Evolutionary conservation across 805 yeast genomes (phyloP).

Genomic region (Pichia insulana): DNA sequence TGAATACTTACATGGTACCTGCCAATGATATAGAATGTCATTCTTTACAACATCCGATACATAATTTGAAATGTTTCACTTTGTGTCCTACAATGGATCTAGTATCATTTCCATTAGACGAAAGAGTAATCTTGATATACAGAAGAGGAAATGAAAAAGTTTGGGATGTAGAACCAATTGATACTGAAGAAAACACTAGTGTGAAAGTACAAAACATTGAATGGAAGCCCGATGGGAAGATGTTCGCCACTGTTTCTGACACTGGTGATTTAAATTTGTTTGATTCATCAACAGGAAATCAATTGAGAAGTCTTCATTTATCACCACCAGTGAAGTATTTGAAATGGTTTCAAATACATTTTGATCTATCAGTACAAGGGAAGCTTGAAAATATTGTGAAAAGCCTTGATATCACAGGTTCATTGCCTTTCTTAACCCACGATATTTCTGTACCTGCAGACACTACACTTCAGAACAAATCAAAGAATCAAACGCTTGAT

Average conservation of each 20-base stretch:
- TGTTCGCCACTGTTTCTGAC: constrained; percentile 21
- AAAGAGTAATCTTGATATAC: constrained; percentile 24
- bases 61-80: constrained; percentile 11
- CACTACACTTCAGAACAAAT: constrained; percentile 15
- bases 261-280: constrained; percentile 19
- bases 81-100: constrained; percentile 32
- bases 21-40: not conserved
- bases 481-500: constrained; percentile 11
- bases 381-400: constrained; percentile 1
- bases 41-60: constrained; percentile 6
- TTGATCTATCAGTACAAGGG: too few relatives aligned
- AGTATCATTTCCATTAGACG: constrained; percentile 21
- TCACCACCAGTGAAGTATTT: constrained; percentile 12
- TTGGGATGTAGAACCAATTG: constrained; percentile 23
- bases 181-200: not conserved
- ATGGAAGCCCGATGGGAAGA: constrained; percentile 29
- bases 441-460: constrained; percentile 12
- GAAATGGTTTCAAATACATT: constrained; percentile 16
- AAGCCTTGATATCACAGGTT: constrained; percentile 18
- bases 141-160: constrained; percentile 27
- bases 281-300: constrained; percentile 25
- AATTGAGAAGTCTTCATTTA: constrained; percentile 16
- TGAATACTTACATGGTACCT: too few relatives aligned
- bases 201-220: constrained; percentile 5
- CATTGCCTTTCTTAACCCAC: constrained; percentile 20